phyloP scores from a whole-genome alignment of 2,329 filamentous ascomycete genomes.

The Eutypella sp. region DNA sequence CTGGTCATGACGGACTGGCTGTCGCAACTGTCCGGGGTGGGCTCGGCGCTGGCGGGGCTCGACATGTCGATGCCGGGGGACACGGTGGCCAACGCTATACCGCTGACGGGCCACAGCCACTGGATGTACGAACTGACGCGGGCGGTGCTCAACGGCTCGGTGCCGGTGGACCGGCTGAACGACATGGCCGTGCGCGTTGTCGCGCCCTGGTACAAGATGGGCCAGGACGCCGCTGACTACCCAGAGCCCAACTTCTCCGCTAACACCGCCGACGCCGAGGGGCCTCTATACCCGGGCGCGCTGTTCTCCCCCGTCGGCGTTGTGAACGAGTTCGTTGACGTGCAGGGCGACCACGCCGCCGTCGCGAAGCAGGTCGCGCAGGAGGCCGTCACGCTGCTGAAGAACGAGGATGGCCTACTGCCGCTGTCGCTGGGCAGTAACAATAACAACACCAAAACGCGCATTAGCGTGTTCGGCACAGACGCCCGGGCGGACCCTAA shows the following conservation, averaged over 20 bases:
- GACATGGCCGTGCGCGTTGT: slow-evolving; percentile 52
- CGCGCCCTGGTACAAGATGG: slow-evolving; percentile 55
- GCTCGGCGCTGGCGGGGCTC: slow-evolving; percentile 66
- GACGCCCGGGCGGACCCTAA: slow-evolving; percentile 43
- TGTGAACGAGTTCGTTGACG: slow-evolving; percentile 66
- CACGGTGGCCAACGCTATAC: slow-evolving; percentile 38
- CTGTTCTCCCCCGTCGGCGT: slow-evolving; percentile 54
- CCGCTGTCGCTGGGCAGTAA: slow-evolving; percentile 36
- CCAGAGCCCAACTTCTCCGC: slow-evolving; percentile 55
- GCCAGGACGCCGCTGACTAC: slow-evolving; percentile 52
- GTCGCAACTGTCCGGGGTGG: slow-evolving; percentile 70
- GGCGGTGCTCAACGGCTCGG: slow-evolving; percentile 51
- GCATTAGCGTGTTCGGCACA: slow-evolving; percentile 48
- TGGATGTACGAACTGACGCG: slow-evolving; percentile 53
- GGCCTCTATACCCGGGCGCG: slow-evolving; percentile 52
- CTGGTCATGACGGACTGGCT: slow-evolving; percentile 70
- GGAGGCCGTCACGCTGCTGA: slow-evolving; percentile 52
- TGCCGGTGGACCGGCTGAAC: slow-evolving; percentile 52
- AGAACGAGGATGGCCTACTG: slow-evolving; percentile 60
- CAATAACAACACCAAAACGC: slow-evolving; percentile 15
- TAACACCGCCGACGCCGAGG: slow-evolving; percentile 51
- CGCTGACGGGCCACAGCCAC: slow-evolving; percentile 46
- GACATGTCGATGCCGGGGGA: slow-evolving; percentile 62
- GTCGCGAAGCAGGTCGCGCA: slow-evolving; percentile 50
- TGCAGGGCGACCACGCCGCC: slow-evolving; percentile 46